These are phyloP conservation scores for Beauveria rudraprayagi DNA, from an alignment of 2,329 filamentous ascomycete genomes.

Conservation along the genomic window DNA sequence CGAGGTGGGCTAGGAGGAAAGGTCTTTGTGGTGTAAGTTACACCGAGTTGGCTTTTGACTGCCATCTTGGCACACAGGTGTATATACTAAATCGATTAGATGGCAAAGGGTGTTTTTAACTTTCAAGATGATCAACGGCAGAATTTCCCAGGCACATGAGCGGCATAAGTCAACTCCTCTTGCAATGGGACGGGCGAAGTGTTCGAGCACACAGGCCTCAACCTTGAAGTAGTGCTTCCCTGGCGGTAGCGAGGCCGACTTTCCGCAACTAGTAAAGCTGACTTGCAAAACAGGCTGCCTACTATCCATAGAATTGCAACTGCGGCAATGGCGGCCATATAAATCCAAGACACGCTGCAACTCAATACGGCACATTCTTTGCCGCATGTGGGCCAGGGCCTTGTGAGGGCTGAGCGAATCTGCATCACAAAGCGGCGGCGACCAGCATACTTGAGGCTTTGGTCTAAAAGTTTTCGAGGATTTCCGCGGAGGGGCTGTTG, in stretches of 20 bases:
- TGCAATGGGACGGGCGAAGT: too few species aligned
- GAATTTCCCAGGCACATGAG: neutral
- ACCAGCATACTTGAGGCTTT: neutral
- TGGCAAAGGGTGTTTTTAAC: neutral
- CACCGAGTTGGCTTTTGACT: neutral
- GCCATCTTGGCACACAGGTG: neutral
- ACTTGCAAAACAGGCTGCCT: neutral
- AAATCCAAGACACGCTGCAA: neutral
- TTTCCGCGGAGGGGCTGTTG: conserved; percentile 1
- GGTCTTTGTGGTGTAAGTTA: neutral
- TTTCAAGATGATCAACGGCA: neutral
- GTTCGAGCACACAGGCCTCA: neutral
- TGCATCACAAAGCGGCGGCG: neutral
- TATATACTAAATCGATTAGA: neutral
- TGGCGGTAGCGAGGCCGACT: neutral
- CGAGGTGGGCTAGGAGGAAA: conserved; percentile 9
- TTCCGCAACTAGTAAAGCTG: neutral
- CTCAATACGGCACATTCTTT: conserved; percentile 7
- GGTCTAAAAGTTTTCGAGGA: neutral
- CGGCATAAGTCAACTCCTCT: neutral
- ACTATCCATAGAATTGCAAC: neutral
- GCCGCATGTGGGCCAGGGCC: conserved; percentile 2
- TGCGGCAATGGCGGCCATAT: neutral
- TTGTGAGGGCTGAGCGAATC: neutral
- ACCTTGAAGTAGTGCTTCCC: neutral